Percentiles rank a stretch among this genome's conserved stretches.
Conservation (phyloP, 176 grass and related monocot species). For the Puccinellia tenuiflora region DNA sequence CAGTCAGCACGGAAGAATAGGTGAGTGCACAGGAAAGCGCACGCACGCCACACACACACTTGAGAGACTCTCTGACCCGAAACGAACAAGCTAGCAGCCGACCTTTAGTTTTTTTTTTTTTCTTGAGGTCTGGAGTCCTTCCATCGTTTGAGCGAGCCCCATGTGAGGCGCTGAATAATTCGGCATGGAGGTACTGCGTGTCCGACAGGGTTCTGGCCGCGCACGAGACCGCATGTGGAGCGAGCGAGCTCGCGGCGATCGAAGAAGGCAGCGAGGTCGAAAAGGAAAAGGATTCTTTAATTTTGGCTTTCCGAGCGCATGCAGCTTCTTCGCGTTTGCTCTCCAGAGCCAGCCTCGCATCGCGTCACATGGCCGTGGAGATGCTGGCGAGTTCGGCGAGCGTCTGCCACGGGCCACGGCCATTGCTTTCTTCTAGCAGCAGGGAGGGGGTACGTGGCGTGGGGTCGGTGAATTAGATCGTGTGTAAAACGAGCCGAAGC, state of each 20-base stretch:
- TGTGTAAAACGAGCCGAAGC: not conserved
- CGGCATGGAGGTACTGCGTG: conserved; percentile 28
- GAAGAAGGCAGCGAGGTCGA: too few species aligned
- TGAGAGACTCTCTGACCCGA: not conserved
- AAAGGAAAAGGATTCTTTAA: conserved; percentile 5
- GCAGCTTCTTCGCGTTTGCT: conserved; percentile 24
- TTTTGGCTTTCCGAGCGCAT: conserved; percentile 9
- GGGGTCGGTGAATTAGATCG: not conserved
- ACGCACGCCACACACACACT: not conserved
- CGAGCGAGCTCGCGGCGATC: not conserved
- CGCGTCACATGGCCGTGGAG: conserved; percentile 17
- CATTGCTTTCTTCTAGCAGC: not conserved
- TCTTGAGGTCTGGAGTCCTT: not conserved
- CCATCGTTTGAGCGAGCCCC: not conserved
- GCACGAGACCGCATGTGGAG: conserved; percentile 46
- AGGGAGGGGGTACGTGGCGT: not conserved
- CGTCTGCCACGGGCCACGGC: too few species aligned
- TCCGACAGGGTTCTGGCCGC: conserved; percentile 51
- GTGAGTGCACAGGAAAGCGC: too few species aligned
- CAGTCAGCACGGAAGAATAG: too few species aligned
- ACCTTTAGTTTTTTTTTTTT: too few species aligned
- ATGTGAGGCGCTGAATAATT: conserved; percentile 30
- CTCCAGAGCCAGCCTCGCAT: not conserved
- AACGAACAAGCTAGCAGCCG: not conserved
- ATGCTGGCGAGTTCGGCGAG: conserved; percentile 14